These are phyloP conservation scores for Yamadazyma blattariae DNA, from an alignment of 1,139 yeast genomes.

Conservation along the genomic window DNA sequence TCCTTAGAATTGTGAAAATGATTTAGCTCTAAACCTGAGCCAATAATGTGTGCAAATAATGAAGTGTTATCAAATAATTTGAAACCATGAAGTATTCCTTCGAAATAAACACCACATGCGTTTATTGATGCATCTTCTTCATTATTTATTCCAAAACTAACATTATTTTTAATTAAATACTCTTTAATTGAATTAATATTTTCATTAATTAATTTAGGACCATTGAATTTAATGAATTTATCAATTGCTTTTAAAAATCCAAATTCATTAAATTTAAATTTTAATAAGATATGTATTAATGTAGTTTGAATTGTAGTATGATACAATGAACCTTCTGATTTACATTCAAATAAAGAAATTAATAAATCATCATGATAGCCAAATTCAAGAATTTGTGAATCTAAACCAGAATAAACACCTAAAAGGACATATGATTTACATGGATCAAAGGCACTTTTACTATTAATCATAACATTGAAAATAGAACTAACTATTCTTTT, in stretches of 20 bases:
- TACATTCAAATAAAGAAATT: constrained; percentile 46
- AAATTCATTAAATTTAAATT: constrained; percentile 19
- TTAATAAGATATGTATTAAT: constrained; percentile 44
- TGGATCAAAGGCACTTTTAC: constrained; percentile 63
- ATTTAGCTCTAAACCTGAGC: constrained; percentile 9
- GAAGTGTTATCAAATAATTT: constrained; percentile 1
- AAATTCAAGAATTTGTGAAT: constrained; percentile 22
- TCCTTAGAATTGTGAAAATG: background rate
- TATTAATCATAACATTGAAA: constrained; percentile 44
- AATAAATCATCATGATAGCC: constrained; percentile 32
- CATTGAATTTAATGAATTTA: constrained; percentile 45
- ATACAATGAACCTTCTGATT: constrained; percentile 60
- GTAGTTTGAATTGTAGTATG: constrained; percentile 51
- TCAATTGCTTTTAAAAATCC: constrained; percentile 28
- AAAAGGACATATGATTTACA: constrained; percentile 60
- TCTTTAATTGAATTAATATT: constrained; percentile 24
- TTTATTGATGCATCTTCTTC: constrained; percentile 4
- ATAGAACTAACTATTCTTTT: constrained; percentile 24
- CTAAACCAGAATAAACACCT: constrained; percentile 58
- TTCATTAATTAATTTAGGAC: constrained; percentile 27
- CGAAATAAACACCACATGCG: constrained; percentile 9
- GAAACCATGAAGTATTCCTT: constrained; percentile 3
- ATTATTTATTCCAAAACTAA: constrained; percentile 3
- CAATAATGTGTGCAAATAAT: constrained; percentile 10
- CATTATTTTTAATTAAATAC: constrained; percentile 15